phyloP scores from a whole-genome alignment of 805 yeast genomes.

The Ogataea ganodermae region DNA sequence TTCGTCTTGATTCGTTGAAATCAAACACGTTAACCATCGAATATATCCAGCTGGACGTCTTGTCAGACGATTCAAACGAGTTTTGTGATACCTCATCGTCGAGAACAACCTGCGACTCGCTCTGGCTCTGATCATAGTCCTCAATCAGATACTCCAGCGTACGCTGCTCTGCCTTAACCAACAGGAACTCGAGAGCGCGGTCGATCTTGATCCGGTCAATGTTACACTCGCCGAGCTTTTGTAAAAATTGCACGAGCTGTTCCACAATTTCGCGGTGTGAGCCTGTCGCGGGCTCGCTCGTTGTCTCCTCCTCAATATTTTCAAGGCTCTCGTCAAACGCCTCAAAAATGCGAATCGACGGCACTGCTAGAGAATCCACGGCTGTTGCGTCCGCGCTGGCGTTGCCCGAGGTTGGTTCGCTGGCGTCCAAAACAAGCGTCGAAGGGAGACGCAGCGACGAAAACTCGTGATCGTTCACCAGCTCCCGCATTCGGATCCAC shows the following conservation, averaged over 20 bases:
- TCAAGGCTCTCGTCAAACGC: not conserved
- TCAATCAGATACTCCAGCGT: constrained; percentile 11
- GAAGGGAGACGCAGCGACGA: constrained; percentile 7
- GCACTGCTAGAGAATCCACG: not conserved
- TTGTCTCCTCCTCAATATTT: not conserved
- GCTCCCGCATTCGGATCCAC: constrained; percentile 48
- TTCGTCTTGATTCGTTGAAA: constrained; percentile 28
- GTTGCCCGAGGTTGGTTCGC: too few species aligned
- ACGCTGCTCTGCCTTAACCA: constrained; percentile 9
- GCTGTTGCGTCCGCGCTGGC: not conserved
- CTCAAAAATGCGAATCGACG: constrained; percentile 1
- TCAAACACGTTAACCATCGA: constrained; percentile 17
- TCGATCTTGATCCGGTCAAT: constrained; percentile 26
- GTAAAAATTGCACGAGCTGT: constrained; percentile 4
- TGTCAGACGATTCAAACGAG: not conserved
- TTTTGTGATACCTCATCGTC: constrained; percentile 1
- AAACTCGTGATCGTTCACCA: not conserved
- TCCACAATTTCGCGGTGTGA: not conserved
- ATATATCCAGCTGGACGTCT: constrained; percentile 16
- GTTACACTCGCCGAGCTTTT: constrained; percentile 10
- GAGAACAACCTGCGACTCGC: constrained; percentile 4
- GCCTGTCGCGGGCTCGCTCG: not conserved
- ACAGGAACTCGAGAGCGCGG: constrained; percentile 15
- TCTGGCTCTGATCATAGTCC: constrained; percentile 5
- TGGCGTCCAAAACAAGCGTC: constrained; percentile 8